Evolutionary conservation across 768 basidiomycete species (phyloP), one percentile per base, ranked within the genome.

Genomic region (Gloeostereum incarnatum): DNA sequence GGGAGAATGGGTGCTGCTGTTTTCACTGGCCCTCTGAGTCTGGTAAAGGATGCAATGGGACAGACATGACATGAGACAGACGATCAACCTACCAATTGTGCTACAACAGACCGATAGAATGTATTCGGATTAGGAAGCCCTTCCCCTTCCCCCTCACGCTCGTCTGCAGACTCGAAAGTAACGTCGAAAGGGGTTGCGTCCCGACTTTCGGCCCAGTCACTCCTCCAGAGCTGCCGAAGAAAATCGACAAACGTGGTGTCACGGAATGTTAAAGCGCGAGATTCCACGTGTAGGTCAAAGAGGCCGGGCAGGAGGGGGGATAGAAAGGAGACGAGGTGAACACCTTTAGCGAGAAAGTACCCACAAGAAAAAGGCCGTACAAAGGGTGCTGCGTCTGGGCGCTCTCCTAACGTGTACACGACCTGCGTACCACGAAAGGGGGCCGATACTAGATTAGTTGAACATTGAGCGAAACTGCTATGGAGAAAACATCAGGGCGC

Each of bases 401-500:
- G 51, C 47, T 68, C 65, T 17, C 71, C 69, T 9, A 73, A 55
- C 14, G 56, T 39, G 44, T 71, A 73, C 1, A 71, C 67, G 4
- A 64, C 40, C 41, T 66, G 68, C 0, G 68, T 69, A 7, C 72
- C 70, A 32, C 71, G 52, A 42, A 73, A 69, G 1, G 70, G 68
- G 1, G 67, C 40, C 9, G 67, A 69, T 3, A 73, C 69, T 71
- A 41, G 10, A 10, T 31, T 2, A 19, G 25, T 9, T 11, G 9
- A 22, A 33, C n/a, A 38, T 3, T 38, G 44, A 19, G 23, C 32
- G 16, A 18, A n/a, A 9, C 3, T 25, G 24, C 6, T 9, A 13
- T 14, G n/a, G 1, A 24, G 35, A 20, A 7, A 3, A 36, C 5
- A 35, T 26, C 17, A 26, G 17, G 11, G 47, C 58, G 35, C 38